A percentile compares a stretch with the other conserved stretches of the same genome.
Conservation (phyloP, 1,284 basidiomycete genomes). For the Cryptococcus sp. region DNA sequence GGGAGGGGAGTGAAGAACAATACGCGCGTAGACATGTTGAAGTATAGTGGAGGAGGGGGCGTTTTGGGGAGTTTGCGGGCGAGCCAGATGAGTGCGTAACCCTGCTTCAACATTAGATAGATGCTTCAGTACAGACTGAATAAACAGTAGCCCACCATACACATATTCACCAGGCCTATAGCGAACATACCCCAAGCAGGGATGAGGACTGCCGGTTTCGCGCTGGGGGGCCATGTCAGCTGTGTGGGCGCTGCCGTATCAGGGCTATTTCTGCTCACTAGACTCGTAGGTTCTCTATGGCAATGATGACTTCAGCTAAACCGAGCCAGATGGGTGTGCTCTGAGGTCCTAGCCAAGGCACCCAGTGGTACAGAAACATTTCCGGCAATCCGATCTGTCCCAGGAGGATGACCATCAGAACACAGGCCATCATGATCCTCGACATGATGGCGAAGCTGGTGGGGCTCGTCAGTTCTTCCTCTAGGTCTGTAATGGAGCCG, state of each 20-base stretch:
- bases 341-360: conserved; percentile 31
- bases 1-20: conserved; percentile 24
- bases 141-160: conserved; percentile 13
- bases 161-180: conserved; percentile 22
- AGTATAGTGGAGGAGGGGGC: conserved; percentile 29
- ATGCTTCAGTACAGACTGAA: not conserved
- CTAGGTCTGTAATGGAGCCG: not conserved
- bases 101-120: conserved; percentile 6
- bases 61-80: conserved; percentile 22
- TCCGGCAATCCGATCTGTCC: conserved; percentile 33
- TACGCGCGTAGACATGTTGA: conserved; percentile 21
- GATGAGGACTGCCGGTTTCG: conserved; percentile 17
- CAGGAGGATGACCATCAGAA: conserved; percentile 8
- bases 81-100: conserved; percentile 17
- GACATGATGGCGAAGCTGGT: conserved; percentile 18
- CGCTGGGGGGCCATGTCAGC: conserved; percentile 7
- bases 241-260: not conserved
- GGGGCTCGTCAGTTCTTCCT: not conserved
- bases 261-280: conserved; percentile 15
- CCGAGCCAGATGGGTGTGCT: conserved; percentile 29
- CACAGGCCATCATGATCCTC: conserved; percentile 13
- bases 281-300: conserved; percentile 24
- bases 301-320: conserved; percentile 17
- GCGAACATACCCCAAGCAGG: conserved; percentile 23
- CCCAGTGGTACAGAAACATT: conserved; percentile 22